Conservation (phyloP, 345 rosid species). For the Schrenkiella parvula region DNA sequence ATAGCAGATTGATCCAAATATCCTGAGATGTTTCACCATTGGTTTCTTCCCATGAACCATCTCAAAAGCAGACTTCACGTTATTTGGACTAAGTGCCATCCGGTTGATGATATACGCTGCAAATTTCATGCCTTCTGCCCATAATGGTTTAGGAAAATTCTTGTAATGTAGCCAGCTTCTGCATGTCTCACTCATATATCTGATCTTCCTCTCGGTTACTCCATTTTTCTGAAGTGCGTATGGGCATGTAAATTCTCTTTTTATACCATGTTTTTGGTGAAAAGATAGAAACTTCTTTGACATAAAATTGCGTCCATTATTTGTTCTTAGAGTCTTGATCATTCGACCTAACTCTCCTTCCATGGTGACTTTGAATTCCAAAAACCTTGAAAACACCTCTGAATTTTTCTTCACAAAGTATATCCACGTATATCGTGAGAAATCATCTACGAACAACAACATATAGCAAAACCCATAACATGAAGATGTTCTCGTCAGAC, state of each 20-base stretch:
- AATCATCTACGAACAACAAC: no score
- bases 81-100: background rate
- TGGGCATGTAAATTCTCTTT: background rate
- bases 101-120: conserved; percentile 1
- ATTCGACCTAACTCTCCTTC: no score
- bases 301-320: no score
- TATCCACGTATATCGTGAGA: no score
- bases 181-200: background rate
- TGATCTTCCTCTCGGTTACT: background rate
- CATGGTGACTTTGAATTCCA: no score
- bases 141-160: background rate
- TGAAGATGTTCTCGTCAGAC: no score
- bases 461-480: no score
- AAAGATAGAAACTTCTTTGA: no score
- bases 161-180: background rate
- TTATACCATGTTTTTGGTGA: background rate
- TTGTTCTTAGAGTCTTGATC: no score
- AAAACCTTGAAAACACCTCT: no score
- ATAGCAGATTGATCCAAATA: background rate
- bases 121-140: conserved; percentile 6
- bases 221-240: background rate
- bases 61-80: background rate
- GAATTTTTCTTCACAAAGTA: no score
- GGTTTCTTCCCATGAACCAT: background rate
- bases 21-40: background rate